Percentiles rank a stretch among this genome's conserved stretches.
Evolutionary conservation across 164 flowering plant genomes (phyloP).

Genomic region (Tinospora cordifolia): DNA sequence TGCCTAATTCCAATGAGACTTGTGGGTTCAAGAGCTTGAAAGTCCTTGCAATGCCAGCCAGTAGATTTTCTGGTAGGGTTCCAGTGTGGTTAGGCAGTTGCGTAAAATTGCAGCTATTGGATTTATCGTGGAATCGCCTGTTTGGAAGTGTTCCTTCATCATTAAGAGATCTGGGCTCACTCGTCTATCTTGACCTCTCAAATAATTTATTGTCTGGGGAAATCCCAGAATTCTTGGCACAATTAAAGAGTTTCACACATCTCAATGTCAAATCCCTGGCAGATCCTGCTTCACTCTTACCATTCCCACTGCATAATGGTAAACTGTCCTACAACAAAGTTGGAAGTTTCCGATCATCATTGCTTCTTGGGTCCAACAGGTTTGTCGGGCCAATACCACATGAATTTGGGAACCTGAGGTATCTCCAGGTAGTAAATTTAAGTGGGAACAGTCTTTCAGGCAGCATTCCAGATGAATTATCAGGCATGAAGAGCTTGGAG

Average conservation of each 20-base stretch:
- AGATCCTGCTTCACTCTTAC: constrained; percentile 7
- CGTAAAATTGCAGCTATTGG: constrained; percentile 14
- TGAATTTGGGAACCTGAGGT: constrained; percentile 20
- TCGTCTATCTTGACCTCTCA: constrained; percentile 19
- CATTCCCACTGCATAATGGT: background rate
- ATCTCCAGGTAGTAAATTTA: constrained; percentile 16
- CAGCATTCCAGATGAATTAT: constrained; percentile 11
- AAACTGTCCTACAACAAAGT: constrained; percentile 14
- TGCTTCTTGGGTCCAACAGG: constrained; percentile 17
- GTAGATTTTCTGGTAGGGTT: constrained; percentile 10
- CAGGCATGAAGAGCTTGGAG: constrained; percentile 21
- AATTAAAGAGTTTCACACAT: constrained; percentile 1
- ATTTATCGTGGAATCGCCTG: constrained; percentile 14
- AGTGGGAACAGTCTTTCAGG: constrained; percentile 15
- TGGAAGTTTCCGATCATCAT: constrained; percentile 16
- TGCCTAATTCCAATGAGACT: background rate
- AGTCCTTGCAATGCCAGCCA: constrained; percentile 5
- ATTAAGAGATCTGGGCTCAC: constrained; percentile 9
- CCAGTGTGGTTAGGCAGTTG: constrained; percentile 11
- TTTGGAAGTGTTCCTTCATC: constrained; percentile 7
- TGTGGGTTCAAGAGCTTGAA: constrained; percentile 7
- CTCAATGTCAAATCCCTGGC: background rate
- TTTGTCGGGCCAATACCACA: constrained; percentile 17
- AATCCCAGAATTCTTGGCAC: constrained; percentile 15
- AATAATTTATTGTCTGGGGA: constrained; percentile 16